A percentile compares a stretch with the other conserved stretches of the same genome.
phyloP scores from a whole-genome alignment of 768 basidiomycete genomes.

The Gloeopeniophorella convolvens region DNA sequence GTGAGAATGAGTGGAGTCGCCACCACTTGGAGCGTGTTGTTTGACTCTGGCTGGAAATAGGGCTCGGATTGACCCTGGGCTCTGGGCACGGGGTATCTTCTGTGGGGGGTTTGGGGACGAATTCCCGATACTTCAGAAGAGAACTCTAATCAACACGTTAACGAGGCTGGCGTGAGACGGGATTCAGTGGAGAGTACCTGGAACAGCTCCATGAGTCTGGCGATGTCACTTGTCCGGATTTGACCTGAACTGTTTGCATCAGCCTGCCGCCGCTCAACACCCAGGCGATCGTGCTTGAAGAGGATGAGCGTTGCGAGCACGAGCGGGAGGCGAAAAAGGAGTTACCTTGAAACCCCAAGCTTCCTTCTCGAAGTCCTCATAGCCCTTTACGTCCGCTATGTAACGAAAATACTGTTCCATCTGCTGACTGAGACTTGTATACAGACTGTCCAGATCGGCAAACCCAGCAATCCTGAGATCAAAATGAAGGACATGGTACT shows the following conservation, averaged over 20 bases:
- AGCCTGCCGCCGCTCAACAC: slow-evolving; percentile 54
- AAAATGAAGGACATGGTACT: slow-evolving; percentile 77
- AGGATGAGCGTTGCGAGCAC: slow-evolving; percentile 7
- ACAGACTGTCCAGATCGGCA: slow-evolving; percentile 72
- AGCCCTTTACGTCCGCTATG: slow-evolving; percentile 53
- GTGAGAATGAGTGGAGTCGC: slow-evolving; percentile 12
- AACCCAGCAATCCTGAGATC: slow-evolving; percentile 82
- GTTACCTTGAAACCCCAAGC: slow-evolving; percentile 73
- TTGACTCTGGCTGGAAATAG: slow-evolving; percentile 13
- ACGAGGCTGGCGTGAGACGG: not conserved
- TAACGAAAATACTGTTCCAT: slow-evolving; percentile 77
- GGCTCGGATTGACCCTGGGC: not conserved
- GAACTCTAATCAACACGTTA: slow-evolving; percentile 23
- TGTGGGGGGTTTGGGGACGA: slow-evolving; percentile 19
- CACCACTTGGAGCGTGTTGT: slow-evolving; percentile 12
- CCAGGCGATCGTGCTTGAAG: slow-evolving; percentile 65
- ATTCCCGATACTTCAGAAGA: slow-evolving; percentile 28
- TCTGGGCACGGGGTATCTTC: slow-evolving; percentile 1
- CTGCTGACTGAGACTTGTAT: slow-evolving; percentile 68
- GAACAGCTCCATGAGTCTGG: slow-evolving; percentile 79
- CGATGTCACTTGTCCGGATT: slow-evolving; percentile 72
- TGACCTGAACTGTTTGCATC: slow-evolving; percentile 39
- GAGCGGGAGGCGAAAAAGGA: not conserved
- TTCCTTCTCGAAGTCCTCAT: slow-evolving; percentile 67
- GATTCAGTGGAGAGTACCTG: slow-evolving; percentile 39